phyloP scores from a whole-genome alignment of 345 rosid species.

The Rhodamnia rubescens region DNA sequence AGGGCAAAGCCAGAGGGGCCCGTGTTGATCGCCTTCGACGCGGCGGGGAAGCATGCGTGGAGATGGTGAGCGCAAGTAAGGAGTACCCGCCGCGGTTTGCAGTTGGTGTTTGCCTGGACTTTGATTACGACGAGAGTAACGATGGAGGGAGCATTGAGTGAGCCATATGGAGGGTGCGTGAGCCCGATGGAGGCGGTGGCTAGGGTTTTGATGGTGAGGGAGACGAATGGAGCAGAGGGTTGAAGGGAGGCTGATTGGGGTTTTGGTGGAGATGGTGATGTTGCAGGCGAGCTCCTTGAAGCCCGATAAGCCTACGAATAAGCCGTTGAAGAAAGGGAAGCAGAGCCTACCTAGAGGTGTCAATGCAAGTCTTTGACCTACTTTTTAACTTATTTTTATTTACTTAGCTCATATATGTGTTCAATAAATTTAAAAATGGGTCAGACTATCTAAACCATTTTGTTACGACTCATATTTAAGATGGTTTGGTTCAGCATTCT shows the following conservation, averaged over 20 bases:
- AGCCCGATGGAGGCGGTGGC: conserved; percentile 87
- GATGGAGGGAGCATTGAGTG: conserved; percentile 64
- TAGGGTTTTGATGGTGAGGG: conserved; percentile 51
- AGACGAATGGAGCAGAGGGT: conserved; percentile 43
- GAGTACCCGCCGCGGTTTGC: conserved; percentile 38
- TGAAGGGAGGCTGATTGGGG: conserved; percentile 39
- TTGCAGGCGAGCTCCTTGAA: conserved; percentile 65
- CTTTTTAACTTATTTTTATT: too few relatives aligned
- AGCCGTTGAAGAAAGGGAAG: conserved; percentile 27
- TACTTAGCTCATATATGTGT: too few relatives aligned
- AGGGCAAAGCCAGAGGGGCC: neutral
- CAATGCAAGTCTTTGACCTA: too few relatives aligned
- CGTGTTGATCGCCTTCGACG: conserved; percentile 61
- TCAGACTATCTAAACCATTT: too few relatives aligned
- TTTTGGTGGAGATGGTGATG: conserved; percentile 68
- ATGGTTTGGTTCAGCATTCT: too few relatives aligned
- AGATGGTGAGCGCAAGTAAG: conserved; percentile 75
- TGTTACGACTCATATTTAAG: too few relatives aligned
- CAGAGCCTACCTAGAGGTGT: neutral
- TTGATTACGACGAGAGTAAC: conserved; percentile 24
- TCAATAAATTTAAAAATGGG: too few relatives aligned
- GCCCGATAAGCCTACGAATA: conserved; percentile 55
- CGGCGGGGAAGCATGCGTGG: conserved; percentile 88
- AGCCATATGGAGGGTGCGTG: conserved; percentile 74
- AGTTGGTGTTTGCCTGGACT: conserved; percentile 61